Percentiles rank a stretch among this genome's conserved stretches.
Evolutionary conservation across 345 rosid species (phyloP).

Genomic region (Moricandia moricandioides): DNA sequence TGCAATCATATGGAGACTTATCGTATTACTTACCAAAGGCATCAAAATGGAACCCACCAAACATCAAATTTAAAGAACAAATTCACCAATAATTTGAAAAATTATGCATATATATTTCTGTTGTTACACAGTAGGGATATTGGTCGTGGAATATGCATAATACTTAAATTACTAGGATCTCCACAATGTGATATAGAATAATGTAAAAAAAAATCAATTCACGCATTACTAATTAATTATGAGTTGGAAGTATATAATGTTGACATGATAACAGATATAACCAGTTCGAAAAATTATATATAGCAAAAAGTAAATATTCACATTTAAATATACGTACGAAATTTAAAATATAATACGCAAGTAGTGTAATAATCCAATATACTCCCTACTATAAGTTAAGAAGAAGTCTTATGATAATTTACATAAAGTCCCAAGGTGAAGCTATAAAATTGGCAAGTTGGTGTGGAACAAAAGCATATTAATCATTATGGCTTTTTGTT

Average conservation of each 20-base stretch:
- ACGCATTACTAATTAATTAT: not conserved
- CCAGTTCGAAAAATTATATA: not conserved
- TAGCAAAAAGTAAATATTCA: not conserved
- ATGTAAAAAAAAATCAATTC: not conserved
- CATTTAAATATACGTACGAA: not conserved
- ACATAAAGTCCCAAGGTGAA: not conserved
- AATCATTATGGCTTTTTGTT: conserved; percentile 36
- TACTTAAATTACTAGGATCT: not conserved
- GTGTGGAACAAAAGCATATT: conserved; percentile 36
- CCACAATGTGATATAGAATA: not conserved
- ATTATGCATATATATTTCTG: not conserved
- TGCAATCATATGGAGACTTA: conserved; percentile 30
- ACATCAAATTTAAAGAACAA: conserved; percentile 26
- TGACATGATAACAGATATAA: not conserved
- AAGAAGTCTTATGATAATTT: not conserved
- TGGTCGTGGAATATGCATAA: not conserved
- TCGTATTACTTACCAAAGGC: conserved; percentile 13
- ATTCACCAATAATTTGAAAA: conserved; percentile 22
- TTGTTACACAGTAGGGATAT: not conserved
- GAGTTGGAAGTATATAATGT: not conserved
- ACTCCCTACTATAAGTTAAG: not conserved
- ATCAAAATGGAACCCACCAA: conserved; percentile 36
- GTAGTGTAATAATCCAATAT: not conserved
- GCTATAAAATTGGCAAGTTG: conserved; percentile 25
- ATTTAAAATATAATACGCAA: not conserved